A percentile compares a stretch with the other conserved stretches of the same genome.
Evolutionary conservation across 2,329 filamentous ascomycete genomes (phyloP).

Genomic region (Colletotrichum orchidophilum): DNA sequence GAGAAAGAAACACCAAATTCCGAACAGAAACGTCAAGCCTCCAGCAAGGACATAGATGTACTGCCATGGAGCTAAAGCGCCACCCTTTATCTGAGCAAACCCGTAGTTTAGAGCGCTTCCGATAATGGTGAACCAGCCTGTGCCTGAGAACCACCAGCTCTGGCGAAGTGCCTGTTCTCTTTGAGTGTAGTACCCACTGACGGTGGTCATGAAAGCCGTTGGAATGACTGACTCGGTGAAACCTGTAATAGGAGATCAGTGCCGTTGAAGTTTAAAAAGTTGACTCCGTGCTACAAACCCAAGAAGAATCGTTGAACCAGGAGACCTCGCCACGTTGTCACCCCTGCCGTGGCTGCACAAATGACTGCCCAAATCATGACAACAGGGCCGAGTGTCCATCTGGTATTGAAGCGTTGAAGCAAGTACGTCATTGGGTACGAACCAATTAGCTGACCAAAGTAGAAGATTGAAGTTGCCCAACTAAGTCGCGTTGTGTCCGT

Average conservation of each 20-base stretch:
- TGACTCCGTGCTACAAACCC: too few relatives aligned
- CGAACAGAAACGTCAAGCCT: slow-evolving; percentile 70
- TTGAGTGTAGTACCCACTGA: slow-evolving; percentile 72
- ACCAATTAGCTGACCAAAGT: slow-evolving; percentile 81
- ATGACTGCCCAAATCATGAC: slow-evolving; percentile 73
- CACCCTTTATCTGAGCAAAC: slow-evolving; percentile 69
- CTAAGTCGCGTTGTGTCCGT: slow-evolving; percentile 75
- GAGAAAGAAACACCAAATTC: slow-evolving; percentile 70
- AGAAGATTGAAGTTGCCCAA: slow-evolving; percentile 83
- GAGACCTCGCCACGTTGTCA: slow-evolving; percentile 70
- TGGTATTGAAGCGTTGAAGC: slow-evolving; percentile 73
- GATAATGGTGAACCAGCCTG: slow-evolving; percentile 69
- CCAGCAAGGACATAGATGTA: slow-evolving; percentile 78
- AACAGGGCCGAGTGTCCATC: slow-evolving; percentile 68
- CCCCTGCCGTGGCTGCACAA: slow-evolving; percentile 75
- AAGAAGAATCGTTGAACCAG: slow-evolving; percentile 74
- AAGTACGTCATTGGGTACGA: slow-evolving; percentile 78
- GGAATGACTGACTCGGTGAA: slow-evolving; percentile 73
- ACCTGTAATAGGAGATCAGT: slow-evolving; percentile 33
- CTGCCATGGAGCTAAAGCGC: slow-evolving; percentile 69
- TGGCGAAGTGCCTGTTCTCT: slow-evolving; percentile 71
- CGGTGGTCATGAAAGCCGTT: slow-evolving; percentile 72
- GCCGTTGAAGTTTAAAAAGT: too few relatives aligned
- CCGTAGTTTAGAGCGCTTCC: slow-evolving; percentile 73
- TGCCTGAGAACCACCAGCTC: slow-evolving; percentile 72